Base-by-base conservation (phyloP, 1,284 basidiomycete genomes). In the Ceratobasidium sp. region DNA sequence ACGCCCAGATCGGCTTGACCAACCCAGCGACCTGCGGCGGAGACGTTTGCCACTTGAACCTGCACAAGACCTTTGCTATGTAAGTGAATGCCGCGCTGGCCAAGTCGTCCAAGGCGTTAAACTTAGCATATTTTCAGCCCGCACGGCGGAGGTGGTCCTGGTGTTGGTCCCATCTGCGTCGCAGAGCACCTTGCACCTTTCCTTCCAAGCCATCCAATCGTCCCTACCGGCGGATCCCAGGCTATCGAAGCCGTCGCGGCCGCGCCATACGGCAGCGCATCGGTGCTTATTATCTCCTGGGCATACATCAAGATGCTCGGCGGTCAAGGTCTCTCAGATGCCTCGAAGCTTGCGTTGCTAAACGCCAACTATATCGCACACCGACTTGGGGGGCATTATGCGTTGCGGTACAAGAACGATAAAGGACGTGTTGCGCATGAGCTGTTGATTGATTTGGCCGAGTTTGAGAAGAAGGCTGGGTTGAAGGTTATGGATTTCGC, bases 281-380 rank as follows among this genome's bases (percentile, higher is more conserved):
- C 95, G 10, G 97, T 99, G 83, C 91, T 96, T 73, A 90, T 97
- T 80, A 99, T 99, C 84, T 98, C 97, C 1, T 99, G 97, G 97
- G 95, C 96, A 20, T 97, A 96, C 85, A 94, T 97, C 88, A 96
- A 95, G 88, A 98, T 99, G 97, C 91, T 99, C 42, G 97, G 97
- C 46, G 97, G 96, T 28, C 86, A 90, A 77, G 97, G 97, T 20
- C 89, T 99, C 57, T 91, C 91, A 54, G 90, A 95, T 80, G 92
- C 96, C 3, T 95, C 96, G 10, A 94, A 94, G 83, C 87, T 95
- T 42, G 95, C 97, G 1, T 89, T 99, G 40, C 89, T 99, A 68
- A 98, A 93, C 82, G 97, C 97, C 77, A 99, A 99, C 86, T 99
- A 99, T 85, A 98, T 99, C 89, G 96, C 97, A 13, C 89, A 93